Evolutionary conservation across 129 eudicot genomes (phyloP).

Genomic region (Gnaphalium uliginosum): DNA sequence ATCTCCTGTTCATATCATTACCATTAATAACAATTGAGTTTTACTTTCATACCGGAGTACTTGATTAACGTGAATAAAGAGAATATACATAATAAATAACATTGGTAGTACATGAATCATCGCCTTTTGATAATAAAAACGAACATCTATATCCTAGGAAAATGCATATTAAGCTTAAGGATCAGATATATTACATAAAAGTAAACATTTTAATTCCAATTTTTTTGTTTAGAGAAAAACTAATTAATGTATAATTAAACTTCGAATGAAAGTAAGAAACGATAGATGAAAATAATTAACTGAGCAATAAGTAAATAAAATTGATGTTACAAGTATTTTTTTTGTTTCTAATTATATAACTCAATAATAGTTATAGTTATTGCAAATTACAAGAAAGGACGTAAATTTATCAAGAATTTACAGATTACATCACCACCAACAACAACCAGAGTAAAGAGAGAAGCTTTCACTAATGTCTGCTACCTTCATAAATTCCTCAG

Average conservation of each 20-base stretch:
- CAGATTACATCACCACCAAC: slow-evolving; percentile 39
- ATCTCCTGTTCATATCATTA: too few species aligned
- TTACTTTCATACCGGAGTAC: too few species aligned
- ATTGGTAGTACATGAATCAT: too few species aligned
- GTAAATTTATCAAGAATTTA: slow-evolving; percentile 38
- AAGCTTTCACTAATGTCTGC: slow-evolving; percentile 19
- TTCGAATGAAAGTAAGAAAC: background rate
- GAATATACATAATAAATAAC: too few species aligned
- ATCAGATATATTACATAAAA: too few species aligned
- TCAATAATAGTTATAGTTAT: background rate
- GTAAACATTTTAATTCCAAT: too few species aligned
- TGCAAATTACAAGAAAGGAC: slow-evolving; percentile 18
- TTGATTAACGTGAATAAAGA: too few species aligned
- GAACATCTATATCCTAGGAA: too few species aligned
- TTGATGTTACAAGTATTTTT: background rate
- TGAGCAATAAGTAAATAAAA: background rate
- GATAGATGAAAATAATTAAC: background rate
- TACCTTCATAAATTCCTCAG: background rate
- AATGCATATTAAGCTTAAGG: too few species aligned
- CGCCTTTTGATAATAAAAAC: too few species aligned
- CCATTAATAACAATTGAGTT: too few species aligned
- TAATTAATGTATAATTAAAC: background rate
- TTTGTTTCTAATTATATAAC: slow-evolving; percentile 15
- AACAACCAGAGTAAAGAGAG: slow-evolving; percentile 6
- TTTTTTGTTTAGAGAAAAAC: too few species aligned